Conservation (phyloP, 2,329 filamentous ascomycete species). For the Nannizziopsis arthrosporioides region DNA sequence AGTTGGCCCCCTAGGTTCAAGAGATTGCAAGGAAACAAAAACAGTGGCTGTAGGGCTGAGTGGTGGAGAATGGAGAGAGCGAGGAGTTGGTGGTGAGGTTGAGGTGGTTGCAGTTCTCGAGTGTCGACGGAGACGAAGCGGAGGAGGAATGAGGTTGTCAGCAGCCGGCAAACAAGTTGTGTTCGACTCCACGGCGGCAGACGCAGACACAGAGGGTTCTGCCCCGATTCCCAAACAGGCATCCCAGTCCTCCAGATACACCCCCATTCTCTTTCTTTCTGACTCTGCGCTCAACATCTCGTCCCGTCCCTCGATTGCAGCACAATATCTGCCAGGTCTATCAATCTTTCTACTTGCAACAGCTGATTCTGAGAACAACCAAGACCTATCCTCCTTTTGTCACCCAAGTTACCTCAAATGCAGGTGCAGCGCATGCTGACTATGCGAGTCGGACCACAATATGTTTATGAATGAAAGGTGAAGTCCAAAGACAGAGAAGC, state of each 20-base stretch:
- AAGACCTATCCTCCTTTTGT: no score
- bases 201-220: neutral
- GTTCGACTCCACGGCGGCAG: neutral
- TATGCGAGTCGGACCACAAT: no score
- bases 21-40: slow-evolving; percentile 13
- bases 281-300: slow-evolving; percentile 8
- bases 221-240: neutral
- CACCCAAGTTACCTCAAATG: no score
- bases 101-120: slow-evolving; percentile 1
- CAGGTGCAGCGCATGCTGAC: no score
- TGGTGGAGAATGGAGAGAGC: slow-evolving; percentile 11
- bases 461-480: no score
- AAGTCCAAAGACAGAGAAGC: no score
- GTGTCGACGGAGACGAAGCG: slow-evolving; percentile 8
- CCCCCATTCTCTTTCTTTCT: slow-evolving; percentile 6
- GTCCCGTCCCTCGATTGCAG: neutral
- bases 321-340: neutral
- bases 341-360: neutral
- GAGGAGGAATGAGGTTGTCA: slow-evolving; percentile 6
- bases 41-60: slow-evolving; percentile 13
- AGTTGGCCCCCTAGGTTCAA: neutral
- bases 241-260: slow-evolving; percentile 10
- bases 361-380: neutral
- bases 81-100: no score
- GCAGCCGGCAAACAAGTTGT: neutral